phyloP scores from a whole-genome alignment of 352 stramenopile genomes.

The Phytophthora vignae region DNA sequence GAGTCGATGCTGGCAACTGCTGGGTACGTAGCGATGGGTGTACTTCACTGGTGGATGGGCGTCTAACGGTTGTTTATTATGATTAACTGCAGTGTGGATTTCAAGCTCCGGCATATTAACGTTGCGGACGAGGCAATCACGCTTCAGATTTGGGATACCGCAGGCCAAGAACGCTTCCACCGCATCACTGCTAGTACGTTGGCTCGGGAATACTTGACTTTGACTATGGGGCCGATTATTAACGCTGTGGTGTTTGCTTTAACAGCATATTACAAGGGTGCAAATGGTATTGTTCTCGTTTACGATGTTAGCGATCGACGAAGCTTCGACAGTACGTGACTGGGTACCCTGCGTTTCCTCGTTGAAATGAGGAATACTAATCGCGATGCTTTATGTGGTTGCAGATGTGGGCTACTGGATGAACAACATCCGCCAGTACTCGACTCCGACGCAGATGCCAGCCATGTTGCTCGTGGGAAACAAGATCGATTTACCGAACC shows the following conservation, averaged over 20 bases:
- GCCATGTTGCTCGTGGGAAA: slow-evolving; percentile 92
- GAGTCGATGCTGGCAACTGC: slow-evolving; percentile 91
- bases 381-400: slow-evolving; percentile 17
- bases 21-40: slow-evolving; percentile 70
- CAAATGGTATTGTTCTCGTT: slow-evolving; percentile 94
- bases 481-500: slow-evolving; percentile 93
- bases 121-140: slow-evolving; percentile 88
- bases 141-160: slow-evolving; percentile 96
- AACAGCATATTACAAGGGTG: slow-evolving; percentile 94
- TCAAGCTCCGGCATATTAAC: slow-evolving; percentile 92
- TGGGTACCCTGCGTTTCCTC: neutral
- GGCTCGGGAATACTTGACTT: neutral
- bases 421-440: slow-evolving; percentile 95
- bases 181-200: slow-evolving; percentile 93
- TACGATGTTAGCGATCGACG: slow-evolving; percentile 94
- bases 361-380: slow-evolving; percentile 19
- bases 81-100: slow-evolving; percentile 81
- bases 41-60: neutral
- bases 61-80: too few relatives aligned
- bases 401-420: slow-evolving; percentile 95
- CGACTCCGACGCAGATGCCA: slow-evolving; percentile 70
- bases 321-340: slow-evolving; percentile 91
- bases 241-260: slow-evolving; percentile 18
- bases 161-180: slow-evolving; percentile 94
- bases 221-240: slow-evolving; percentile 5